Percentiles rank a stretch among this genome's conserved stretches.
phyloP scores from a whole-genome alignment of 352 stramenopile genomes.

The Pseudoperonospora humuli region DNA sequence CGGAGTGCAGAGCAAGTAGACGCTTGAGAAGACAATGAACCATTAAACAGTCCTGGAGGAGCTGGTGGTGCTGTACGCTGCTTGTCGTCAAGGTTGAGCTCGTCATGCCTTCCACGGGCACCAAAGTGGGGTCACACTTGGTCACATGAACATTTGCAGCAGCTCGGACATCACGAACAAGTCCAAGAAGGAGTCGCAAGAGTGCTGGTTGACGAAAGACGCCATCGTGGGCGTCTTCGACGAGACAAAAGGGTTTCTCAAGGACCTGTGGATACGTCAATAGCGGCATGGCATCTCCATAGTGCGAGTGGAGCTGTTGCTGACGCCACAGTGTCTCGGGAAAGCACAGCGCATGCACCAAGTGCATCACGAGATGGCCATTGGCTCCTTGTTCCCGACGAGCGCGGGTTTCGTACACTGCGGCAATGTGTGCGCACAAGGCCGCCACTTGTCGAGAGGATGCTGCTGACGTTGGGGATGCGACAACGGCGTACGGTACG shows the following conservation, averaged over 20 bases:
- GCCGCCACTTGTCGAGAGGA: constrained; percentile 14
- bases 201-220: constrained; percentile 35
- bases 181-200: constrained; percentile 29
- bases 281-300: constrained; percentile 9
- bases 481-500: constrained; percentile 24
- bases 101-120: constrained; percentile 17
- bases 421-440: constrained; percentile 30
- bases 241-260: constrained; percentile 46
- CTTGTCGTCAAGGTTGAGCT: constrained; percentile 12
- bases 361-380: constrained; percentile 23
- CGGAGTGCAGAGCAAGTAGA: constrained; percentile 13
- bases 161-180: constrained; percentile 35
- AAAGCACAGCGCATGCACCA: constrained; percentile 45
- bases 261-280: constrained; percentile 42
- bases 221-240: constrained; percentile 31
- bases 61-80: constrained; percentile 37
- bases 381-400: constrained; percentile 21
- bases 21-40: constrained; percentile 38
- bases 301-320: constrained; percentile 22
- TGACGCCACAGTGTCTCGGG: constrained; percentile 32
- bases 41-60: constrained; percentile 54
- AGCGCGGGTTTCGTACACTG: constrained; percentile 28
- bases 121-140: constrained; percentile 32
- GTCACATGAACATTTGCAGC: constrained; percentile 35
- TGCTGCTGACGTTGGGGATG: constrained; percentile 3